Evolutionary conservation across 495 filamentous ascomycete species (phyloP).

Genomic region (Penicillium verhagenii): DNA sequence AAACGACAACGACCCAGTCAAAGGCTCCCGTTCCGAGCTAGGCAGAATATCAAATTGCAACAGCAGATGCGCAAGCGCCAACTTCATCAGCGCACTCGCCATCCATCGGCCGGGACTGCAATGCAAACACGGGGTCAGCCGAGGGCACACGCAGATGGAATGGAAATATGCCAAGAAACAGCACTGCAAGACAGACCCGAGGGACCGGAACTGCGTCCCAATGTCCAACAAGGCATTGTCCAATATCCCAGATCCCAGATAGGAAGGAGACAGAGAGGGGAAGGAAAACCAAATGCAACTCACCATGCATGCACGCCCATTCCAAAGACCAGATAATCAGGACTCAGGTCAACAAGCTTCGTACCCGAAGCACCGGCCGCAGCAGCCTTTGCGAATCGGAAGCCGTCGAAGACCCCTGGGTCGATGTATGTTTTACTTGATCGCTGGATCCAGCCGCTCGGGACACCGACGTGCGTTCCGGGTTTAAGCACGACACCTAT

Average conservation of each 20-base stretch:
- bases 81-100: slow-evolving; percentile 53
- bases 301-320: slow-evolving; percentile 30
- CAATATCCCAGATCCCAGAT: too few relatives aligned
- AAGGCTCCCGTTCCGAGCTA: slow-evolving; percentile 2
- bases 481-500: slow-evolving; percentile 24
- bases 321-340: slow-evolving; percentile 28
- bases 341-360: slow-evolving; percentile 22
- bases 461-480: slow-evolving; percentile 24
- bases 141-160: slow-evolving; percentile 14
- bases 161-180: slow-evolving; percentile 11
- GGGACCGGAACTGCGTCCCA: background rate
- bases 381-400: slow-evolving; percentile 26
- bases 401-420: slow-evolving; percentile 29
- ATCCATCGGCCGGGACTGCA: slow-evolving; percentile 56
- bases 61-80: slow-evolving; percentile 48
- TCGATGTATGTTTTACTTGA: slow-evolving; percentile 15
- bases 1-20: slow-evolving; percentile 24
- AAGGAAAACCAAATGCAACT: slow-evolving; percentile 2
- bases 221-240: background rate
- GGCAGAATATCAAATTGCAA: slow-evolving; percentile 47
- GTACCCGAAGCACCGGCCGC: slow-evolving; percentile 15
- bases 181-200: background rate
- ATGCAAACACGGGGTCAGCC: slow-evolving; percentile 13
- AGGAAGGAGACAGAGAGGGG: background rate
- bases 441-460: slow-evolving; percentile 25